Evolutionary conservation across 352 stramenopile genomes (phyloP), one percentile per base, ranked within the genome.

Genomic region (Globisporangium orthogonon): DNA sequence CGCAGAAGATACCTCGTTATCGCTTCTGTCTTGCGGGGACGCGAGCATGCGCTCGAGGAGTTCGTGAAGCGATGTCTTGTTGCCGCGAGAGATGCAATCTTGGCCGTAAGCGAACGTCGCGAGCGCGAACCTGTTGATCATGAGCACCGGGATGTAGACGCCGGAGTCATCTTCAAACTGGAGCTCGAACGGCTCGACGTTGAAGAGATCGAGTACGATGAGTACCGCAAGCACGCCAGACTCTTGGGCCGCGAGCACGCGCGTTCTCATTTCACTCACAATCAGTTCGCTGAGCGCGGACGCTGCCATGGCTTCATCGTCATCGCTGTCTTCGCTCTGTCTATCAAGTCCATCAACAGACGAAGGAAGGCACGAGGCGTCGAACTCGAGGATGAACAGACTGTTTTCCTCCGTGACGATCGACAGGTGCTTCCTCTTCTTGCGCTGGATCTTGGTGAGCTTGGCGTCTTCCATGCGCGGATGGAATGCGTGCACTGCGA

Each of bases 61-160:
- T 4, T 71, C 31, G 37, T 73, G 17, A 33, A 77, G 54, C 10
- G 61, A n/a, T 17, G 69, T 52, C 48, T 18, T 52, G 15, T 1
- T 37, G 4, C 13, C 31, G 6, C 23, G 10, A 4, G 5, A n/a
- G 9, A 5, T 29, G 18, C 17, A 23, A 35, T 45, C 50, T 33
- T 44, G 43, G 50, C 14, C 15, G 18, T 31, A 18, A n/a, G 37
- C n/a, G 11, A 18, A 14, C 18, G 50, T 54, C 50, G 50, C 63
- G 37, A 54, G 39, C 23, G 50, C 61, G 50, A 51, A 55, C 54
- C 43, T 68, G 3, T 71, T 71, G 48, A 71, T 40, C 76, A 88
- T 87, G 28, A 91, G 57, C n/a, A 91, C 76, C 1, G 81, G 81
- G 40, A 91, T 74, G 58, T 87, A 91, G 7, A 91, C 64, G 0